These are phyloP conservation scores for Eucalyptus urophylla DNA, from an alignment of 345 rosid species.

Conservation along the genomic window DNA sequence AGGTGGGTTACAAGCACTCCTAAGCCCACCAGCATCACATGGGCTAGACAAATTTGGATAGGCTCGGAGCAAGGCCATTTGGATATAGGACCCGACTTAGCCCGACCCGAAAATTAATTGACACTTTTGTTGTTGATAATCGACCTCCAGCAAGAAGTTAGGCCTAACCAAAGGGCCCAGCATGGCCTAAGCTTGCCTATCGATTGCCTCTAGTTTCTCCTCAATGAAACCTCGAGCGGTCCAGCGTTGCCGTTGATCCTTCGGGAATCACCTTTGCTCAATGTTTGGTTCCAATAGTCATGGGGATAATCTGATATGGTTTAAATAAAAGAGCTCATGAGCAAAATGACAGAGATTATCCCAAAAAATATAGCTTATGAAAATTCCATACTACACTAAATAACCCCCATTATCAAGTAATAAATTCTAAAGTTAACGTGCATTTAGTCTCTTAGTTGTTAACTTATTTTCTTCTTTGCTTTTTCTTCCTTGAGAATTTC, in stretches of 20 bases:
- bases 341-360: not conserved
- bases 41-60: not conserved
- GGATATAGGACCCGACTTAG: too few relatives aligned
- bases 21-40: too few relatives aligned
- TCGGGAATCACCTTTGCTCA: fast-evolving
- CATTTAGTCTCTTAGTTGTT: not conserved
- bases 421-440: not conserved
- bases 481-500: not conserved
- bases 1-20: too few relatives aligned
- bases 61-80: not conserved
- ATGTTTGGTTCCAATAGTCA: not conserved
- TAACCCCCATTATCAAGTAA: not conserved
- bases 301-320: not conserved
- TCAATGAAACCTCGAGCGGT: not conserved
- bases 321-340: not conserved
- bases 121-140: too few relatives aligned
- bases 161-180: too few relatives aligned
- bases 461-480: not conserved
- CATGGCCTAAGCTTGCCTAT: not conserved
- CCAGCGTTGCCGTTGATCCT: not conserved
- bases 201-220: not conserved
- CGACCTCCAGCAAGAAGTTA: too few relatives aligned
- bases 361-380: not conserved
- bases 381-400: not conserved
- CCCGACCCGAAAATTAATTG: too few relatives aligned